Percentiles rank a stretch among this genome's conserved stretches.
These are phyloP conservation scores for Cercospora sp. DNA, from an alignment of 2,329 filamentous ascomycete species.

Conservation along the genomic window DNA sequence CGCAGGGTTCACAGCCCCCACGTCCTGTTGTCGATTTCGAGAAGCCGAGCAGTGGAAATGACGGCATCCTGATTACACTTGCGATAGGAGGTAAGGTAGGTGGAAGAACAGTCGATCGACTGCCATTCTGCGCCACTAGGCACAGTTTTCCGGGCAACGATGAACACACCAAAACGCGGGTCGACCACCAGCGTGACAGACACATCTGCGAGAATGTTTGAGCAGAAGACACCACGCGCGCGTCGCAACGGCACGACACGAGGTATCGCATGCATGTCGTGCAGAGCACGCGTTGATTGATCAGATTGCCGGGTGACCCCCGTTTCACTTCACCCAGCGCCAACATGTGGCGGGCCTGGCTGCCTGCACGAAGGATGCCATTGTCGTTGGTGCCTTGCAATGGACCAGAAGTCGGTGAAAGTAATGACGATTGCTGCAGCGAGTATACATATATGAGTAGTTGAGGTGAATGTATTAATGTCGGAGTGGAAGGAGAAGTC, in stretches of 20 bases:
- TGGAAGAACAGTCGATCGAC: no score
- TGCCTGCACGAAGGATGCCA: slow-evolving; percentile 12
- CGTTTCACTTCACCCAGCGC: not conserved
- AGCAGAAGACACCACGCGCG: not conserved
- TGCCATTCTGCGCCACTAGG: not conserved
- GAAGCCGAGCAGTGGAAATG: no score
- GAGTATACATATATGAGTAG: not conserved
- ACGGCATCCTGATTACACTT: no score
- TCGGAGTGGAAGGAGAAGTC: not conserved
- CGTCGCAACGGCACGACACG: not conserved
- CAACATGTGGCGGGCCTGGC: slow-evolving; percentile 8
- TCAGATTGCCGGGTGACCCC: slow-evolving; percentile 9
- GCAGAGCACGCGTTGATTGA: not conserved
- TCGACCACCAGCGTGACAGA: not conserved
- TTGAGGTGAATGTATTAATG: not conserved
- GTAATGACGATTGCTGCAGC: not conserved
- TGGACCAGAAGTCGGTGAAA: not conserved
- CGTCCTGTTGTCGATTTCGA: no score
- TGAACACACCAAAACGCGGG: not conserved
- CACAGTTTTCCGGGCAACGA: not conserved
- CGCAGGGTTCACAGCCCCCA: no score
- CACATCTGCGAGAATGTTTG: not conserved
- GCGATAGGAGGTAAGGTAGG: no score
- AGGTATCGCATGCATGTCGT: slow-evolving; percentile 5
- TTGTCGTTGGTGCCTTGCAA: slow-evolving; percentile 13